Evolutionary conservation across 2,329 filamentous ascomycete species (phyloP), one percentile per base, ranked within the genome.

Genomic region (Pyrenochaeta sp.): DNA sequence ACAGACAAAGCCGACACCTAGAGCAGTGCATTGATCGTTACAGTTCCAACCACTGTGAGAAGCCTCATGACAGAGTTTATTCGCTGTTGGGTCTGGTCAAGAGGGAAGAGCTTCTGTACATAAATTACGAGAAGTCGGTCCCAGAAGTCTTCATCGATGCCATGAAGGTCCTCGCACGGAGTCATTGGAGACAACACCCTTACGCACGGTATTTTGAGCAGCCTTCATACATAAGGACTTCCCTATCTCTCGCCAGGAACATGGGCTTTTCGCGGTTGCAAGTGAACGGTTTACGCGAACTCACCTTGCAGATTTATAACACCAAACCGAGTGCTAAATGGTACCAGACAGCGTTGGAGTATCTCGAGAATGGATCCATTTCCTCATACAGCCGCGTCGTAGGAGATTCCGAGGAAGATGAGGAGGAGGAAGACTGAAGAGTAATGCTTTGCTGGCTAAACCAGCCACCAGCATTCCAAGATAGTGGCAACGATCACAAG

Each of bases 11-110:
- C 9, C 47, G 47, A 9, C 8, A 27, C 15, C 19, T 50, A 22
- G 47, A n/a, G 24, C 47, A 50, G 9, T 50, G 47, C 36, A 27
- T 40, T 12, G 36, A 40, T 2, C 32, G 47, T 3, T 50, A 50
- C 15, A 25, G 36, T 13, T 15, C 22, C 9, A 50, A 50, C 15
- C 19, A 27, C 22, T 50, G 47, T 12, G 25, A 28, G 5, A 27
- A 40, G 8, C 47, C 47, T 1, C 47, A 40, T 7, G 47, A 50
- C 36, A 25, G 27, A 28, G 47, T 50, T 10, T 50, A 50, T 34
- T 34, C 47, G 15, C 47, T 50, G 9, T 32, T 40, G 5, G 47
- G 47, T 2, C 47, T 50, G 5, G 47, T 50, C 22, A 39, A 40
- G 5, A 30, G 2, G 10, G 47, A 39, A 40, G 47, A 50, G 25